These are phyloP conservation scores for Phylloporus sp. DNA, from an alignment of 768 basidiomycete species.

Conservation along the genomic window DNA sequence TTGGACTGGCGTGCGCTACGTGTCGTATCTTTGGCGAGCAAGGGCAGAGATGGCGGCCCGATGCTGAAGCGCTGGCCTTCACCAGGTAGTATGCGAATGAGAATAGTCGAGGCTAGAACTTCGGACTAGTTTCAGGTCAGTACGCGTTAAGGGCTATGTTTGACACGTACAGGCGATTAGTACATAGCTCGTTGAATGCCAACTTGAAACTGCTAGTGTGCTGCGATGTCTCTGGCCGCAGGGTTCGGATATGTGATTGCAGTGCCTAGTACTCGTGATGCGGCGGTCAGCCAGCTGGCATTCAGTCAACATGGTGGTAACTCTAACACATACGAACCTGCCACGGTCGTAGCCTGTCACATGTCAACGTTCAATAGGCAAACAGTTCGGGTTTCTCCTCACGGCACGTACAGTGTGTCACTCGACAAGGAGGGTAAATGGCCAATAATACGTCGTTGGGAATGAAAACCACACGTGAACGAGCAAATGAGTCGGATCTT, in stretches of 20 bases:
- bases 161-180: not conserved
- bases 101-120: not conserved
- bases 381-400: too few relatives aligned
- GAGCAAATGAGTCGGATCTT: constrained; percentile 12
- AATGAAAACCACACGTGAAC: constrained; percentile 2
- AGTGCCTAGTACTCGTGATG: not conserved
- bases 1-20: too few relatives aligned
- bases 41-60: not conserved
- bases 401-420: too few relatives aligned
- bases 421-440: too few relatives aligned
- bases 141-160: too few relatives aligned
- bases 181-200: not conserved
- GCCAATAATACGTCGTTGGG: not conserved
- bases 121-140: not conserved
- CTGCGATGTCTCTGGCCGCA: not conserved
- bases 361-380: not conserved
- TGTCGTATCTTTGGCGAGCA: not conserved
- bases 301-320: too few relatives aligned
- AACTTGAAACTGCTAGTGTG: not conserved
- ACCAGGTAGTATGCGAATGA: not conserved
- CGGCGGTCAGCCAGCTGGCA: not conserved
- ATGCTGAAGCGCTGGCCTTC: not conserved
- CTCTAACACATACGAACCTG: too few relatives aligned
- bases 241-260: not conserved
- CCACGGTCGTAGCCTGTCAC: too few relatives aligned